A percentile compares a stretch with the other conserved stretches of the same genome.
Evolutionary conservation across 148 eudicot species (phyloP).

Genomic region (Pouteria glomerata): DNA sequence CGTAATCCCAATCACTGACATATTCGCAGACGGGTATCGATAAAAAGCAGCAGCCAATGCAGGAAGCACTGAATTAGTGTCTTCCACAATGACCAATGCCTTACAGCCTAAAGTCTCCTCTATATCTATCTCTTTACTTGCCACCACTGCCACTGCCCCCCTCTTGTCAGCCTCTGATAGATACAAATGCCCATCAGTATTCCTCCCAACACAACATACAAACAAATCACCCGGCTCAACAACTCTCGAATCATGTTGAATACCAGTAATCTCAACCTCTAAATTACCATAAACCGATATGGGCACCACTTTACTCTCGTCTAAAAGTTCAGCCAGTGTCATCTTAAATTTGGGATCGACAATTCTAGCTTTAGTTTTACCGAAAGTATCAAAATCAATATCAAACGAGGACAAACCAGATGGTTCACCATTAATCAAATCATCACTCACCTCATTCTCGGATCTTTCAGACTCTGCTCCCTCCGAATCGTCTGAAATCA

Average conservation of each 20-base stretch:
- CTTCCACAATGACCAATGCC: slow-evolving; percentile 92
- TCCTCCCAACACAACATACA: slow-evolving; percentile 83
- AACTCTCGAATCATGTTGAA: slow-evolving; percentile 84
- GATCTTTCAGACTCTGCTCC: slow-evolving; percentile 26
- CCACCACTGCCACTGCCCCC: slow-evolving; percentile 95
- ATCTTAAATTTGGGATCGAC: slow-evolving; percentile 82
- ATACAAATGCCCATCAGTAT: slow-evolving; percentile 69
- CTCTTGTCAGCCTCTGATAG: slow-evolving; percentile 89
- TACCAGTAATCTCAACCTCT: slow-evolving; percentile 79
- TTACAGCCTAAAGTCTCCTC: slow-evolving; percentile 88
- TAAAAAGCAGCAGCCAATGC: slow-evolving; percentile 77
- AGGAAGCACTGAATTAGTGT: slow-evolving; percentile 65
- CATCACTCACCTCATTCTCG: slow-evolving; percentile 39
- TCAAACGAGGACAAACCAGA: slow-evolving; percentile 36
- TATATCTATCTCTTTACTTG: slow-evolving; percentile 88
- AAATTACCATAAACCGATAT: slow-evolving; percentile 77
- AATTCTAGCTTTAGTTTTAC: slow-evolving; percentile 51
- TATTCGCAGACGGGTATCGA: slow-evolving; percentile 63
- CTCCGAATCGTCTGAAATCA: slow-evolving; percentile 28
- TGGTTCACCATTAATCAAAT: slow-evolving; percentile 21
- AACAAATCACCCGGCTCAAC: slow-evolving; percentile 91
- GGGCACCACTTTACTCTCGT: slow-evolving; percentile 92
- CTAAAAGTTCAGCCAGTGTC: slow-evolving; percentile 88
- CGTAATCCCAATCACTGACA: slow-evolving; percentile 81
- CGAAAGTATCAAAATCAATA: slow-evolving; percentile 61